Evolutionary conservation across 371 early-diverging fungal genomes (phyloP), one percentile per base, ranked within the genome.

Genomic region (Blastocladiella emersonii): DNA sequence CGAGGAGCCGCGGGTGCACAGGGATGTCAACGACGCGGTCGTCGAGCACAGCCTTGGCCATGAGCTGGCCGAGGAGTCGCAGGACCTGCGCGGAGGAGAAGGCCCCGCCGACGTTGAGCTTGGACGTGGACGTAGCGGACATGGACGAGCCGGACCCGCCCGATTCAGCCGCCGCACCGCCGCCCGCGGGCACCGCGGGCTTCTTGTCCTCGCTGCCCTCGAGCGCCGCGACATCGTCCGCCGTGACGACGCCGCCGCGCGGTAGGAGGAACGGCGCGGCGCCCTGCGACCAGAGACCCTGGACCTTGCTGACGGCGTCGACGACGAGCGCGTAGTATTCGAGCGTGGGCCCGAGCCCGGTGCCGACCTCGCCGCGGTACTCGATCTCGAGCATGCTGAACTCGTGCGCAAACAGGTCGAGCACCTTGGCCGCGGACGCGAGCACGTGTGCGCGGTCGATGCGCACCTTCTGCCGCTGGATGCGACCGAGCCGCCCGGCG

Each of bases 291-390:
- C 88, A 86, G 69, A 89, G 68, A 34, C 73, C 75, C 25, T 80
- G 64, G 3, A 70, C 72, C 55, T 71, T 83, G 56, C 83, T 78
- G 25, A 93, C 74, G 65, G 88, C 90, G 41, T 79, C 80, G 23
- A 87, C 92, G 0, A 91, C 84, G 7, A 78, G 69, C 1, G 92
- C 78, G 68, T 91, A 96, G 66, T 94, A 95, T 68, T 95, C 97
- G 10, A 93, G 74, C 0, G 97, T 95, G 0, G 95, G 94, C 0
- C 97, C 97, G 8, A 92, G 70, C 3, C 97, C 97, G 5, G 92
- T 90, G 15, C 97, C 97, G 30, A 90, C 93, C 66, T 96, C 97
- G 36, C 88, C 91, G 67, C 83, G 81, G 66, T 90, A 96, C 70
- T 94, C 91, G 25, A 95, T 81, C 69, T 96, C 94, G 57, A 96